Evolutionary conservation across 495 filamentous ascomycete genomes (phyloP), one percentile per base, ranked within the genome.

Genomic region (Talaromyces stipitatus): DNA sequence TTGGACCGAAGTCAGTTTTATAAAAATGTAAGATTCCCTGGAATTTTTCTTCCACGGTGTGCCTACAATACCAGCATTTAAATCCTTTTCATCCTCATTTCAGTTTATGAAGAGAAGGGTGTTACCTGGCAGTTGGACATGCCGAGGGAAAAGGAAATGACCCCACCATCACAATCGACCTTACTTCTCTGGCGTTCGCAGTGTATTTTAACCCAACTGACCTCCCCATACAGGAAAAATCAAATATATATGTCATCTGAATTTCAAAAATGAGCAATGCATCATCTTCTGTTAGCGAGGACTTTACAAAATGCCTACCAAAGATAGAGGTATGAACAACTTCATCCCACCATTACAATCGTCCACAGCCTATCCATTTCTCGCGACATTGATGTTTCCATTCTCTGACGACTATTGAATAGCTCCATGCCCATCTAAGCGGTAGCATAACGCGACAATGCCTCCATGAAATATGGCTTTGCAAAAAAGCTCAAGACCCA

Each of bases 371-470:
- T n/a, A n/a, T n/a, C n/a, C 46, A 29, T 12, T 27, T 22, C 23
- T 26, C 16, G 6, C 26, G 10, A 27, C 22, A 41, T 50, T 26
- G 22, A 48, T 52, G 9, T 18, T 43, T 55, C 32, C 14, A 12
- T 1, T 36, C 14, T 36, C 32, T 36, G 16, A 36, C 32, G 7
- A 36, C 32, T 36, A 14, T 29, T 14, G 12, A 6, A 22, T 63
- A 92, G 85, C 78, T 95, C 16, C 90, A 95, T 61, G 90, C 90
- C 57, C 90, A 94, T 69, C 80, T 95, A 29, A 87, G 82, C 43
- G 89, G 90, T 46, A 90, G 86, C 66, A 91, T 94, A 69, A 87
- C 82, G 65, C 82, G 83, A 12, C 68, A 85, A 71, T 86, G 81
- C 54, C 81, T 94, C 1, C 87, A 92, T 64, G 81, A 89, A 38